Conservation (phyloP, 768 basidiomycete genomes). For the Tremella mesenterica region DNA sequence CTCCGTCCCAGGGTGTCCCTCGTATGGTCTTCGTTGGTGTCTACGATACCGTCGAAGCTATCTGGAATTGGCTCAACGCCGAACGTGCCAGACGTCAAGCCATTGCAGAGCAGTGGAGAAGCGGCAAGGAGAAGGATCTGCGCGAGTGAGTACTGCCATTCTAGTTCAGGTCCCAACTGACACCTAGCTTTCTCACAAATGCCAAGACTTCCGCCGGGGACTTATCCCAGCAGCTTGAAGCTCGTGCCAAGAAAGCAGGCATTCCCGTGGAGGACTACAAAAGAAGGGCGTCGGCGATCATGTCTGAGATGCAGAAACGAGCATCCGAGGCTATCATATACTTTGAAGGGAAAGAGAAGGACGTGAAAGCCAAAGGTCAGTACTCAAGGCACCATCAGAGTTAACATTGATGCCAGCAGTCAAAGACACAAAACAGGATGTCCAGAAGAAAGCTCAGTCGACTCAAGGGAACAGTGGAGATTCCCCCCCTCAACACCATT, state of each 20-base stretch:
- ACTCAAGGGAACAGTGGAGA: no score
- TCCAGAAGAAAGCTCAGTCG: no score
- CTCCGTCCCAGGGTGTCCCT: not conserved
- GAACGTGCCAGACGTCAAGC: slow-evolving; percentile 11
- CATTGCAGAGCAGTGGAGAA: slow-evolving; percentile 13
- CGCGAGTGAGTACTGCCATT: not conserved
- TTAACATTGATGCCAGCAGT: no score
- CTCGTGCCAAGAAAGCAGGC: slow-evolving; percentile 20
- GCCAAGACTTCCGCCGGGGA: slow-evolving; percentile 11
- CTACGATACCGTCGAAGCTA: slow-evolving; percentile 7
- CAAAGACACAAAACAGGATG: no score
- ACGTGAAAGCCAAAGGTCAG: not conserved
- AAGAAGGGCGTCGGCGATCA: slow-evolving; percentile 3
- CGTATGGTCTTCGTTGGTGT: slow-evolving; percentile 14
- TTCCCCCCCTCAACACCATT: no score
- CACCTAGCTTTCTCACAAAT: not conserved
- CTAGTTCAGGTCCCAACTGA: not conserved
- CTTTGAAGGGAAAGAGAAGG: slow-evolving; percentile 8
- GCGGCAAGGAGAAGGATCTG: slow-evolving; percentile 5
- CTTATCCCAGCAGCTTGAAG: slow-evolving; percentile 14
- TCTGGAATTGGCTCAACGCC: slow-evolving; percentile 7
- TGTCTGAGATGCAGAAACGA: slow-evolving; percentile 5
- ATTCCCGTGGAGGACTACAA: slow-evolving; percentile 13
- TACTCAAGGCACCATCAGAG: not conserved
- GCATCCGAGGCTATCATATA: not conserved